Conservation (phyloP, 2,329 filamentous ascomycete genomes). For the Fusarium tricinctum region DNA sequence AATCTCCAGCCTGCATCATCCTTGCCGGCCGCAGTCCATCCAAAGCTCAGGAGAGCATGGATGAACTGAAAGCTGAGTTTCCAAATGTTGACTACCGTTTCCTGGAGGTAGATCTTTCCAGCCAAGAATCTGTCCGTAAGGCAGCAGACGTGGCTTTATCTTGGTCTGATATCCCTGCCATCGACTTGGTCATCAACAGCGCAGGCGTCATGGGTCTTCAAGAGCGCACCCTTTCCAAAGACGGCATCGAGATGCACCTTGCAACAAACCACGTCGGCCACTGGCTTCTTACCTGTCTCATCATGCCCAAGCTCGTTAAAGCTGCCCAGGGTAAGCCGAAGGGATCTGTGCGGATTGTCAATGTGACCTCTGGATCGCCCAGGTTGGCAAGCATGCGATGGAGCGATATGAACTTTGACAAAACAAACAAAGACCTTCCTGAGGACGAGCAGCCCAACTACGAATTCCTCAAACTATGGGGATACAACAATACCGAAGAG, state of each 20-base stretch:
- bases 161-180: not conserved
- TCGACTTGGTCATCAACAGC: slow-evolving; percentile 6
- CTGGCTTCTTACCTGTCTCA: slow-evolving; percentile 7
- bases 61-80: not conserved
- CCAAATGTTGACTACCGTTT: slow-evolving; percentile 1
- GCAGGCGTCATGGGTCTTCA: slow-evolving; percentile 7
- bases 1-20: not conserved
- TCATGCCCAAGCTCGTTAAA: slow-evolving; percentile 25
- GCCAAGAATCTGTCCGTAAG: not conserved
- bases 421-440: slow-evolving; percentile 19
- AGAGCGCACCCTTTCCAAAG: not conserved
- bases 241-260: slow-evolving; percentile 14
- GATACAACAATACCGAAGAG: slow-evolving; percentile 2
- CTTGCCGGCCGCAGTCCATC: not conserved
- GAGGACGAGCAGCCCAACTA: slow-evolving; percentile 6
- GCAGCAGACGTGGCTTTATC: not conserved
- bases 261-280: slow-evolving; percentile 24
- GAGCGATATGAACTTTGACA: slow-evolving; percentile 27
- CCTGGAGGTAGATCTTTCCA: slow-evolving; percentile 5
- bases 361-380: slow-evolving; percentile 8
- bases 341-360: slow-evolving; percentile 11
- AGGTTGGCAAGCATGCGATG: slow-evolving; percentile 8
- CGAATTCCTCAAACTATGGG: slow-evolving; percentile 10
- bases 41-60: not conserved
- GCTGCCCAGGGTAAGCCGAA: not conserved